phyloP scores from a whole-genome alignment of 148 eudicot species.

The Suaeda aralocaspica region DNA sequence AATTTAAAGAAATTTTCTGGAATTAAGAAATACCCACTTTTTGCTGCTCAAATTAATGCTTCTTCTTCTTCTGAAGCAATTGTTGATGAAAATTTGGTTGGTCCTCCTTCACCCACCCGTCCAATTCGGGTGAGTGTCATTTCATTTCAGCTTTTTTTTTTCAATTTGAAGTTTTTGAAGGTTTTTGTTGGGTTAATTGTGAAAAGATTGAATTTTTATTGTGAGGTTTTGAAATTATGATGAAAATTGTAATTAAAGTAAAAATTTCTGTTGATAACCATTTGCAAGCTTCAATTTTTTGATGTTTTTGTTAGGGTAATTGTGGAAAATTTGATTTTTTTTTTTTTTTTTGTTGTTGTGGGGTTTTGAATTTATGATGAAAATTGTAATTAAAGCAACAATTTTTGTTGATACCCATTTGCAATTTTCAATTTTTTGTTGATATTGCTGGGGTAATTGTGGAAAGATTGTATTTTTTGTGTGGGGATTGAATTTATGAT shows the following conservation, averaged over 20 bases:
- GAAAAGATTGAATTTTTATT: no score
- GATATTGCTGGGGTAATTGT: not conserved
- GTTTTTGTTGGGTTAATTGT: not conserved
- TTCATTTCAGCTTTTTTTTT: conserved; percentile 1
- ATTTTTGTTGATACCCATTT: not conserved
- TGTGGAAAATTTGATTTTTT: not conserved
- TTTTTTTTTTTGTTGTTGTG: not conserved
- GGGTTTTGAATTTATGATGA: not conserved
- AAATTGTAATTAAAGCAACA: not conserved
- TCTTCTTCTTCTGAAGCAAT: conserved; percentile 43
- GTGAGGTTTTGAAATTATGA: not conserved
- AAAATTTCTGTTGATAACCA: not conserved
- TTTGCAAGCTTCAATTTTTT: not conserved
- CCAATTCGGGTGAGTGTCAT: conserved; percentile 56
- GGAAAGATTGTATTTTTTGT: no score
- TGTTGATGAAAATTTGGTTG: conserved; percentile 33
- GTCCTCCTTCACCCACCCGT: conserved; percentile 17
- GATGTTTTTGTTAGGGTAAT: not conserved
- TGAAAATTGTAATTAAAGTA: not conserved
- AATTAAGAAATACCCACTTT: conserved; percentile 23
- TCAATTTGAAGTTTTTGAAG: not conserved
- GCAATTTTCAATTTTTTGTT: not conserved
- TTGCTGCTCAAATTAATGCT: conserved; percentile 26
- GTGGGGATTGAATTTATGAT: no score
- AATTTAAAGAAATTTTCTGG: conserved; percentile 12